phyloP scores from a whole-genome alignment of 2,329 filamentous ascomycete genomes.

The Mollisiaceae sp. region DNA sequence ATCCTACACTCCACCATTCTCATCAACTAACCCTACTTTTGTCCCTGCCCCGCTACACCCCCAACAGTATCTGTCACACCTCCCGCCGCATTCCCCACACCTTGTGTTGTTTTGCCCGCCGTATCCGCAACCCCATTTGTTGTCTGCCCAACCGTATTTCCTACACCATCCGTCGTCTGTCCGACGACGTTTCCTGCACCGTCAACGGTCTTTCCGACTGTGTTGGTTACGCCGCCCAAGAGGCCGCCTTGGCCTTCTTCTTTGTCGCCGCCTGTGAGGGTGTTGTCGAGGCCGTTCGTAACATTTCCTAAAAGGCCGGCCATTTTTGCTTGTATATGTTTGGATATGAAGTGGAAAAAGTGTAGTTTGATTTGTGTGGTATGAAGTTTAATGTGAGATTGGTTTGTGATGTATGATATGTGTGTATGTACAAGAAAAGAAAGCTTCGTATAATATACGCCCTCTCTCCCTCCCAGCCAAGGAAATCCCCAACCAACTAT shows the following conservation, averaged over 20 bases:
- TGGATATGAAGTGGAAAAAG: constrained; percentile 11
- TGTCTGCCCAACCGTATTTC: constrained; percentile 42
- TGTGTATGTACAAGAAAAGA: not conserved
- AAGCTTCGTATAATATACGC: not conserved
- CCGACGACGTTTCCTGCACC: constrained; percentile 43
- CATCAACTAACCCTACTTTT: too few species aligned
- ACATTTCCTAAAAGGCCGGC: constrained; percentile 45
- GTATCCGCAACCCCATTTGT: constrained; percentile 33
- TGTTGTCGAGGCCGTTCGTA: constrained; percentile 45
- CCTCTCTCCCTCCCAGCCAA: not conserved
- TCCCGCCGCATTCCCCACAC: constrained; percentile 27
- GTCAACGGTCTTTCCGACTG: constrained; percentile 45
- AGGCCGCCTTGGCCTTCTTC: constrained; percentile 47
- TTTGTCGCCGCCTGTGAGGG: constrained; percentile 47
- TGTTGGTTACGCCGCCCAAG: constrained; percentile 41
- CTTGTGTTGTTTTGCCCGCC: constrained; percentile 31
- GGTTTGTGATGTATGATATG: not conserved
- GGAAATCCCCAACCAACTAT: not conserved
- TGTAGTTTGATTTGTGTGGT: constrained; percentile 12
- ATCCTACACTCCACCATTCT: too few species aligned
- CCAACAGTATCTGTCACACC: constrained; percentile 8
- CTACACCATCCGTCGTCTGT: constrained; percentile 41
- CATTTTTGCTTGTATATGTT: constrained; percentile 28
- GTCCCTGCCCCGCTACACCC: too few species aligned
- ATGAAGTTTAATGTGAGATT: too few species aligned